Conservation (phyloP, 768 basidiomycete genomes). For the Kondoa malvinella region DNA sequence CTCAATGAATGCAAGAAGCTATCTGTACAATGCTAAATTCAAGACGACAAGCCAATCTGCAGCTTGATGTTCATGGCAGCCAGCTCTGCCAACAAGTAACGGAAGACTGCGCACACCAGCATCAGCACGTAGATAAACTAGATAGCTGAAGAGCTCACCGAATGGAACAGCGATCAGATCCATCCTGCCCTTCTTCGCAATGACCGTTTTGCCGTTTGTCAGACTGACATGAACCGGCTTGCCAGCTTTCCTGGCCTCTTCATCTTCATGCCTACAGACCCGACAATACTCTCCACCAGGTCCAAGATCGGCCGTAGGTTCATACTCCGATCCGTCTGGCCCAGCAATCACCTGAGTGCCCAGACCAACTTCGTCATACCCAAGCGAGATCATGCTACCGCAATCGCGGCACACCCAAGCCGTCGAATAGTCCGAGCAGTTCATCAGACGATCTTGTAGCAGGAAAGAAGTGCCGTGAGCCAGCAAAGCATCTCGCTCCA, state of each 20-base stretch:
- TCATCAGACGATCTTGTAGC: conserved; percentile 95
- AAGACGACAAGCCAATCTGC: conserved; percentile 39
- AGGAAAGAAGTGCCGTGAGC: conserved; percentile 98
- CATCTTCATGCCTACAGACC: conserved; percentile 61
- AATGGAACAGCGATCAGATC: conserved; percentile 92
- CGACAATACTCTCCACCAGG: conserved; percentile 84
- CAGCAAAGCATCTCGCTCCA: conserved; percentile 97
- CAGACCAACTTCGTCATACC: conserved; percentile 72
- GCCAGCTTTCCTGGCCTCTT: conserved; percentile 47
- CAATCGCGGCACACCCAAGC: conserved; percentile 97
- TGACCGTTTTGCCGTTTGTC: conserved; percentile 50
- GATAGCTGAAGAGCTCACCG: conserved; percentile 3
- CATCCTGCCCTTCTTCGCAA: conserved; percentile 57
- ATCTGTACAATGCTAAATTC: not conserved
- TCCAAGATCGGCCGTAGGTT: conserved; percentile 43
- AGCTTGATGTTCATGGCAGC: conserved; percentile 97
- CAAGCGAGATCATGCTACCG: conserved; percentile 85
- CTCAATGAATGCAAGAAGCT: not conserved
- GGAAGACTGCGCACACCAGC: too few relatives aligned
- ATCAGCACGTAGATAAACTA: too few relatives aligned
- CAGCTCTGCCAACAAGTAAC: conserved; percentile 83
- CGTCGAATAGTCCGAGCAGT: conserved; percentile 98
- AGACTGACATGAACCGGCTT: conserved; percentile 42
- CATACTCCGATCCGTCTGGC: conserved; percentile 24
- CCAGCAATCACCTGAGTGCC: conserved; percentile 32